These are phyloP conservation scores for Solanum microdontum DNA, from an alignment of 257 asterid genomes.

Conservation along the genomic window DNA sequence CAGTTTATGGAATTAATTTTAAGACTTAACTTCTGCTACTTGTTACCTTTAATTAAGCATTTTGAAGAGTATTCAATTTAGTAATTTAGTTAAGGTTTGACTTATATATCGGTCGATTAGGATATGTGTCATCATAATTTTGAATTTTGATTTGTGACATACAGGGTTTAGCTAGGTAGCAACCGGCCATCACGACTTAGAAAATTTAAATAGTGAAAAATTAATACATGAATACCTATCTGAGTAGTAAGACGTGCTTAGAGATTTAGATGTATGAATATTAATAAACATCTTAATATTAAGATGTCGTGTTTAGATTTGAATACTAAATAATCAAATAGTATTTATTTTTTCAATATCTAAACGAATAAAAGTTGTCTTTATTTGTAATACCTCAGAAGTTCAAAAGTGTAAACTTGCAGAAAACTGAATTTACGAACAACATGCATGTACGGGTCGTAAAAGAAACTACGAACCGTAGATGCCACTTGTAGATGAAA, in stretches of 20 bases:
- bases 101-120: neutral
- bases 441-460: no score
- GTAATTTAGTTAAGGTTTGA: neutral
- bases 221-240: neutral
- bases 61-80: neutral
- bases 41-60: neutral
- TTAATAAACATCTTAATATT: no score
- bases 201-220: neutral
- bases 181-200: neutral
- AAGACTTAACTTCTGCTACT: neutral
- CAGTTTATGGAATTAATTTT: neutral
- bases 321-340: neutral
- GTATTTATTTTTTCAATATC: no score
- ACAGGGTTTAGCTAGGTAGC: neutral
- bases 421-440: no score
- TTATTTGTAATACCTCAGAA: neutral
- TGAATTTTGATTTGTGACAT: neutral
- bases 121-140: neutral
- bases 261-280: neutral
- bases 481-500: neutral
- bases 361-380: no score
- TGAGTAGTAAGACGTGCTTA: neutral
- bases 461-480: no score
- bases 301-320: neutral
- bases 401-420: neutral